A percentile compares a stretch with the other conserved stretches of the same genome.
Conservation (phyloP, 345 rosid species). For the Ricinus communis region DNA sequence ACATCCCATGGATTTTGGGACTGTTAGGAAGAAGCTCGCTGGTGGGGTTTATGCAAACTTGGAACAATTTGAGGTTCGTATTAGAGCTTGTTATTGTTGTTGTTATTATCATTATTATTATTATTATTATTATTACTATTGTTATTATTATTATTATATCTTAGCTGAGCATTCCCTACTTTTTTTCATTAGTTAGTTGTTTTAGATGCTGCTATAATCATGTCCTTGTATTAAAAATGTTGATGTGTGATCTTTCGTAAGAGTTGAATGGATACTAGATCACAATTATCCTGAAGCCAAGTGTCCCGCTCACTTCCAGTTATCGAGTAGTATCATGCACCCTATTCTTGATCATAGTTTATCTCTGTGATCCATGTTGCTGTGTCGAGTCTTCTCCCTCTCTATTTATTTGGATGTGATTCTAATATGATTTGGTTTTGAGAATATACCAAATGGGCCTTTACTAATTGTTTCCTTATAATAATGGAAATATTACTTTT, state of each 20-base stretch:
- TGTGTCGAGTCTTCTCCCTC: neutral
- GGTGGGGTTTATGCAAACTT: slow-evolving; percentile 19
- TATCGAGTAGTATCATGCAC: neutral
- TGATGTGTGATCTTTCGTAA: neutral
- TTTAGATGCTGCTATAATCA: neutral
- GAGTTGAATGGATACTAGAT: neutral
- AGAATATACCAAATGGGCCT: too few species aligned
- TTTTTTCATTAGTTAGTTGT: neutral
- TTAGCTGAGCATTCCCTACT: too few species aligned
- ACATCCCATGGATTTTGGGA: slow-evolving; percentile 34
- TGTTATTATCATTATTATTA: too few species aligned
- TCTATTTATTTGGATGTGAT: neutral
- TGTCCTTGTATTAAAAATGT: neutral
- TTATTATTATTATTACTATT: too few species aligned
- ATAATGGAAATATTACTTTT: too few species aligned
- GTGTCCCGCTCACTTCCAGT: neutral
- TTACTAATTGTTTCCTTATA: neutral
- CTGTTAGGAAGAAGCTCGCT: slow-evolving; percentile 26
- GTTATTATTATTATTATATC: too few species aligned
- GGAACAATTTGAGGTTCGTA: slow-evolving; percentile 37
- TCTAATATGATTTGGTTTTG: too few species aligned
- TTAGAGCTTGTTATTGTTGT: neutral
- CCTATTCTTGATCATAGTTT: neutral
- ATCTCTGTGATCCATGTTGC: neutral
- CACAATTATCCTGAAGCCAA: neutral